phyloP scores from a whole-genome alignment of 2,329 filamentous ascomycete genomes.

The Penicillium sp. region DNA sequence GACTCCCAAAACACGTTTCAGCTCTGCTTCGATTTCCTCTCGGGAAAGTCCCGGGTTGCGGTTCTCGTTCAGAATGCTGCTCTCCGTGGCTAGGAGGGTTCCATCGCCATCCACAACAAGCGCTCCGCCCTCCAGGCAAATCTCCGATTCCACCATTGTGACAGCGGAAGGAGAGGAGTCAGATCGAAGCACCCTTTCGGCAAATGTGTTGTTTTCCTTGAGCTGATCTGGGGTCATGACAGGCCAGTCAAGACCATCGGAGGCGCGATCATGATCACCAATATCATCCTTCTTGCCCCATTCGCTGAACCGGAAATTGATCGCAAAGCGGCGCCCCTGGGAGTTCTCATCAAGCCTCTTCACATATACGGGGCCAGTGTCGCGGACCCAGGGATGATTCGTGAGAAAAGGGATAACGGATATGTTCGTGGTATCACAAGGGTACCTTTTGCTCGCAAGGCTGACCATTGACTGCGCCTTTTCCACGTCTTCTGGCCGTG shows the following conservation, averaged over 20 bases:
- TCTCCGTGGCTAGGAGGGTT: slow-evolving; percentile 34
- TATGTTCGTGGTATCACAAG: slow-evolving; percentile 12
- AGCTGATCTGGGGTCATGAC: slow-evolving; percentile 14
- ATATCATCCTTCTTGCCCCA: slow-evolving; percentile 25
- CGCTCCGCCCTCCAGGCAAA: slow-evolving; percentile 32
- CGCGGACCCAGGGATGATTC: slow-evolving; percentile 27
- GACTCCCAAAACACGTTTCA: slow-evolving; percentile 28
- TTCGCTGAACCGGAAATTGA: slow-evolving; percentile 26
- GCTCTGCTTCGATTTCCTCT: slow-evolving; percentile 26
- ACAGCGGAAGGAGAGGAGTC: slow-evolving; percentile 16
- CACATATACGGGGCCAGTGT: slow-evolving; percentile 25
- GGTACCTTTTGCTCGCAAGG: slow-evolving; percentile 9
- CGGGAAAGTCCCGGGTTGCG: slow-evolving; percentile 29
- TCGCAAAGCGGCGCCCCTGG: slow-evolving; percentile 10
- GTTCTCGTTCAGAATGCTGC: slow-evolving; percentile 34
- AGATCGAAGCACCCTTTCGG: slow-evolving; percentile 11
- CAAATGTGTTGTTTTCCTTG: slow-evolving; percentile 20
- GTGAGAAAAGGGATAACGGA: slow-evolving; percentile 19
- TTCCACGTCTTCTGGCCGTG: slow-evolving; percentile 22
- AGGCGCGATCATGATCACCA: slow-evolving; percentile 14
- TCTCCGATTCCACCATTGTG: slow-evolving; percentile 17
- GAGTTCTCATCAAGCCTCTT: slow-evolving; percentile 8
- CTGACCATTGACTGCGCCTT: slow-evolving; percentile 16
- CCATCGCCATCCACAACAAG: slow-evolving; percentile 36
- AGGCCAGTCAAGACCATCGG: slow-evolving; percentile 15